Evolutionary conservation across 192 early-diverging fungal species (phyloP).

Genomic region (Geranomyces variabilis): DNA sequence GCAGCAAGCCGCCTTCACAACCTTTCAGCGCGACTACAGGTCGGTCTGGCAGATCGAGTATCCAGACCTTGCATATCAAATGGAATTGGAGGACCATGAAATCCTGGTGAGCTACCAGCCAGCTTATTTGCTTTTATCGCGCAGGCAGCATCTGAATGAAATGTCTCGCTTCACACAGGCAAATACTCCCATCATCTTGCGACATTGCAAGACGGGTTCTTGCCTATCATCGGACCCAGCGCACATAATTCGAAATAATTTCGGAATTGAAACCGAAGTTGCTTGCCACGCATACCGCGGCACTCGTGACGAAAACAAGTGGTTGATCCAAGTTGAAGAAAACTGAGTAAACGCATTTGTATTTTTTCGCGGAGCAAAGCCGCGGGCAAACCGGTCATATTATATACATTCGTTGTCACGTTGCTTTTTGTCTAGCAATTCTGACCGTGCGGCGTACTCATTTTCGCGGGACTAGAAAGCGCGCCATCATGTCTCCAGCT

Average conservation of each 20-base stretch:
- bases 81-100: slow-evolving; percentile 42
- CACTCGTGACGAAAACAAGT: slow-evolving; percentile 29
- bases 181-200: slow-evolving; percentile 33
- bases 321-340: slow-evolving; percentile 6
- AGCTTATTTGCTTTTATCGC: not conserved
- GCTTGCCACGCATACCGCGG: slow-evolving; percentile 35
- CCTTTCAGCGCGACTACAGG: slow-evolving; percentile 27
- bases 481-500: no score
- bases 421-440: no score
- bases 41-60: slow-evolving; percentile 44
- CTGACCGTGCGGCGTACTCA: no score
- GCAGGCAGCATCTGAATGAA: not conserved
- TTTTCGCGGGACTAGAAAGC: no score
- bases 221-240: slow-evolving; percentile 36
- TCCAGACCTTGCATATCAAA: slow-evolving; percentile 31
- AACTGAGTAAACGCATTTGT: not conserved
- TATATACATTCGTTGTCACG: no score
- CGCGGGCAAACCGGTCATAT: no score
- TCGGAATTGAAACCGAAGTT: slow-evolving; percentile 46
- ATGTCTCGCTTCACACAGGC: slow-evolving; percentile 18
- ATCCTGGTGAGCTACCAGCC: slow-evolving; percentile 24
- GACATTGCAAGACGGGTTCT: slow-evolving; percentile 41
- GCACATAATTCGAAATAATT: slow-evolving; percentile 41
- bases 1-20: slow-evolving; percentile 36
- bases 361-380: no score